phyloP scores from a whole-genome alignment of 768 basidiomycete species.

The Termitomyces sp. region DNA sequence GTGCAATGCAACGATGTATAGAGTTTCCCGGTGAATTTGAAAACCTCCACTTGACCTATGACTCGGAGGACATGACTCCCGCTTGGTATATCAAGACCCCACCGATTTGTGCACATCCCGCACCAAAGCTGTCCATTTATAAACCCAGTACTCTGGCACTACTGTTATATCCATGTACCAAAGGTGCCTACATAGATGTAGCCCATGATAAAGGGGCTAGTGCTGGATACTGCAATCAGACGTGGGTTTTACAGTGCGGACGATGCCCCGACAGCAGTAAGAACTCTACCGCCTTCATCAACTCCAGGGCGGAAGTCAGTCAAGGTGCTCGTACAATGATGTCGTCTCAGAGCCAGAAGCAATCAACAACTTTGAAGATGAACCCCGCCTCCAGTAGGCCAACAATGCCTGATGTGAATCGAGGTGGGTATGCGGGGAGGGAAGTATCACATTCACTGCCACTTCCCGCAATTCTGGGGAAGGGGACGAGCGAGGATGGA shows the following conservation, averaged over 20 bases:
- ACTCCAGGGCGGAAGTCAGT: conserved; percentile 62
- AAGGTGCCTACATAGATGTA: conserved; percentile 36
- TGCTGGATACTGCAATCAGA: conserved; percentile 30
- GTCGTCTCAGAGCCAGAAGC: conserved; percentile 57
- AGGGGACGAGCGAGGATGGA: conserved; percentile 31
- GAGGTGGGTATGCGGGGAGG: conserved; percentile 29
- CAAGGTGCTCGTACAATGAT: conserved; percentile 66
- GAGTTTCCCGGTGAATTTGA: conserved; percentile 70
- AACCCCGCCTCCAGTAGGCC: conserved; percentile 55
- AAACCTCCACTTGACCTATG: conserved; percentile 37
- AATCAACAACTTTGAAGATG: conserved; percentile 34
- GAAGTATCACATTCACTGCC: conserved; percentile 32
- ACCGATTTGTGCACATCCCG: conserved; percentile 55
- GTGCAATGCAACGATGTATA: conserved; percentile 70
- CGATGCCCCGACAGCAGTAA: conserved; percentile 63
- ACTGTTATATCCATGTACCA: conserved; percentile 55
- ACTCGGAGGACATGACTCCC: conserved; percentile 35
- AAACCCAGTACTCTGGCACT: conserved; percentile 64
- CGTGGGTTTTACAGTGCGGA: conserved; percentile 29
- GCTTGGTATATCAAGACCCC: conserved; percentile 47
- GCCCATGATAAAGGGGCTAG: conserved; percentile 27
- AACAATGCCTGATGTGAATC: conserved; percentile 70
- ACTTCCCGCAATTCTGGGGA: conserved; percentile 39
- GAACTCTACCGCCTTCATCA: conserved; percentile 76
- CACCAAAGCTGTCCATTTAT: conserved; percentile 67